A percentile compares a stretch with the other conserved stretches of the same genome.
These are phyloP conservation scores for Adansonia rubrostipa DNA, from an alignment of 441 rosid genomes.

Conservation along the genomic window DNA sequence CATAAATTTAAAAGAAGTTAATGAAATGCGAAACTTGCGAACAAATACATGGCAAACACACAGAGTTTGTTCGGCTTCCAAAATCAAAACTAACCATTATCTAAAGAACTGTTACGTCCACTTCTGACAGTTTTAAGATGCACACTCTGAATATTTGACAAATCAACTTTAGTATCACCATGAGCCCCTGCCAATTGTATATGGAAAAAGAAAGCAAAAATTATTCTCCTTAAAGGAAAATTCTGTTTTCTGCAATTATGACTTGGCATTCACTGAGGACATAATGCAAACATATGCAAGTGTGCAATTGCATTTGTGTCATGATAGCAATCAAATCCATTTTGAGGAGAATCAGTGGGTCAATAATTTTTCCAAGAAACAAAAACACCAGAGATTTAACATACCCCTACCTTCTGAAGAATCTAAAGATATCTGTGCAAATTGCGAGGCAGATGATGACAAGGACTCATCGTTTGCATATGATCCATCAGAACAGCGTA, in stretches of 20 bases:
- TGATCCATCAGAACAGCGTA: constrained; percentile 64
- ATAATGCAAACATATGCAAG: neutral
- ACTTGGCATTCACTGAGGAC: neutral
- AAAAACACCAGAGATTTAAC: neutral
- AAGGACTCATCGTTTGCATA: constrained; percentile 59
- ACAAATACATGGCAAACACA: constrained; percentile 12
- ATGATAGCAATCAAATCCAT: neutral
- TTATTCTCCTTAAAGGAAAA: neutral
- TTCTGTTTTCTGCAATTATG: neutral
- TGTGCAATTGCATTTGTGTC: neutral
- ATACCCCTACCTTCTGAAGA: constrained; percentile 52
- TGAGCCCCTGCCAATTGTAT: neutral
- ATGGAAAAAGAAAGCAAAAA: neutral
- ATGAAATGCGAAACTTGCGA: neutral
- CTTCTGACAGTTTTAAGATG: constrained; percentile 40
- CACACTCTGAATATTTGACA: constrained; percentile 37
- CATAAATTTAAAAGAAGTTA: constrained; percentile 14
- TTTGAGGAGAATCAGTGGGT: neutral
- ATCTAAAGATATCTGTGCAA: constrained; percentile 44
- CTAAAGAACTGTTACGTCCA: constrained; percentile 42
- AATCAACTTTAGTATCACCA: constrained; percentile 40
- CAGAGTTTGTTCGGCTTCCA: neutral
- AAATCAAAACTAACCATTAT: constrained; percentile 50
- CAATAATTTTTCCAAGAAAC: neutral
- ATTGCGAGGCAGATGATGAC: constrained; percentile 48